Conservation (phyloP, 75 land plant genomes). For the Isoetes taiwanensis region DNA sequence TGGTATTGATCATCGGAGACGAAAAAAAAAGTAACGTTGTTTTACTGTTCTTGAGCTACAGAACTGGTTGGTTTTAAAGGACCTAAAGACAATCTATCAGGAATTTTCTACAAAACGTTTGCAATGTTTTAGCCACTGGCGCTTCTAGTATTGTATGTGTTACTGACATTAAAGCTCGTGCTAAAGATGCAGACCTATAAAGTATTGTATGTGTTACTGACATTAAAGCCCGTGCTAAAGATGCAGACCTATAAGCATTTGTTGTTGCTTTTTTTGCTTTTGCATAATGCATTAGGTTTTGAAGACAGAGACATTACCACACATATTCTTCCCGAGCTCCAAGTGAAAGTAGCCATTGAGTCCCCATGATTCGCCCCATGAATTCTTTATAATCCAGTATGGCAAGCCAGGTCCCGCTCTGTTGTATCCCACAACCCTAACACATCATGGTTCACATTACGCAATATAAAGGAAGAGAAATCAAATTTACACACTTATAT, state of each 20-base stretch:
- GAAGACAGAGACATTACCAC: conserved; percentile 66
- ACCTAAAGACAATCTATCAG: no score
- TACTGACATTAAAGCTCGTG: background rate
- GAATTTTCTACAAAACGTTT: no score
- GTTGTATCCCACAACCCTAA: conserved; percentile 88
- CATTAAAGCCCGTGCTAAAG: background rate
- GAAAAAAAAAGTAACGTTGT: background rate
- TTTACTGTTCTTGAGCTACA: no score
- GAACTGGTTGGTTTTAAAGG: no score
- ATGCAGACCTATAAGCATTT: no score
- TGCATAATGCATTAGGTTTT: no score
- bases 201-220: background rate
- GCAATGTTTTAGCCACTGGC: no score
- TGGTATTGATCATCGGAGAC: background rate
- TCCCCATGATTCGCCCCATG: conserved; percentile 87
- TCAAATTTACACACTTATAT: no score
- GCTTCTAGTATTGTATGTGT: no score
- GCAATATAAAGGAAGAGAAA: conserved; percentile 4
- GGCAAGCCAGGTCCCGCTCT: conserved; percentile 46
- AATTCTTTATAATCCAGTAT: conserved; percentile 92
- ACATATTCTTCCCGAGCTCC: conserved; percentile 98
- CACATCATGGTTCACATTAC: conserved; percentile 97
- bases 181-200: background rate
- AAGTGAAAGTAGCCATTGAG: conserved; percentile 76
- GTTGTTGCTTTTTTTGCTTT: no score